Conservation (phyloP, 257 asterid species). For the Nicotiana otophora region DNA sequence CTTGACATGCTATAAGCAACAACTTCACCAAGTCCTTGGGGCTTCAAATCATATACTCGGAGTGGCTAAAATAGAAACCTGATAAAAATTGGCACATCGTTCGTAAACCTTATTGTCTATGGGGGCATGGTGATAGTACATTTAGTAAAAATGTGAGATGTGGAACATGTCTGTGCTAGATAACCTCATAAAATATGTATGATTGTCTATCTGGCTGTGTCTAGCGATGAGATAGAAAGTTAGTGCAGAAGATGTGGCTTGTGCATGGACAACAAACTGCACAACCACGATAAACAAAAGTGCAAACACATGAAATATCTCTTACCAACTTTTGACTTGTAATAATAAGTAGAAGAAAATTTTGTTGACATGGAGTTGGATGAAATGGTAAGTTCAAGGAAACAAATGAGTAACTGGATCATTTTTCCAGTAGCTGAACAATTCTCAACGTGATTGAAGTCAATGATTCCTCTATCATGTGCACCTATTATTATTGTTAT, state of each 20-base stretch:
- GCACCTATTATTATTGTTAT: not conserved
- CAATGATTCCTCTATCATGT: not conserved
- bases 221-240: not conserved
- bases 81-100: not conserved
- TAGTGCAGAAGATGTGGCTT: conserved; percentile 1
- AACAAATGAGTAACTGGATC: not conserved
- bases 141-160: not conserved
- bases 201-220: not conserved
- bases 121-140: not conserved
- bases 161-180: not conserved
- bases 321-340: not conserved
- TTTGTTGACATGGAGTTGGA: not conserved
- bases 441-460: not conserved
- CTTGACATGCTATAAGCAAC: not conserved
- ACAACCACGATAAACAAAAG: not conserved
- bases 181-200: not conserved
- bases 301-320: not conserved
- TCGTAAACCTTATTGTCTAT: not conserved
- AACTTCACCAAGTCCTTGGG: not conserved
- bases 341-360: not conserved
- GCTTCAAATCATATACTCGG: not conserved
- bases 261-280: not conserved
- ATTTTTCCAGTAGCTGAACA: not conserved
- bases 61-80: not conserved
- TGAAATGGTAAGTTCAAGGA: not conserved